Evolutionary conservation across 257 asterid species (phyloP).

Genomic region (Jacaranda mimosifolia): DNA sequence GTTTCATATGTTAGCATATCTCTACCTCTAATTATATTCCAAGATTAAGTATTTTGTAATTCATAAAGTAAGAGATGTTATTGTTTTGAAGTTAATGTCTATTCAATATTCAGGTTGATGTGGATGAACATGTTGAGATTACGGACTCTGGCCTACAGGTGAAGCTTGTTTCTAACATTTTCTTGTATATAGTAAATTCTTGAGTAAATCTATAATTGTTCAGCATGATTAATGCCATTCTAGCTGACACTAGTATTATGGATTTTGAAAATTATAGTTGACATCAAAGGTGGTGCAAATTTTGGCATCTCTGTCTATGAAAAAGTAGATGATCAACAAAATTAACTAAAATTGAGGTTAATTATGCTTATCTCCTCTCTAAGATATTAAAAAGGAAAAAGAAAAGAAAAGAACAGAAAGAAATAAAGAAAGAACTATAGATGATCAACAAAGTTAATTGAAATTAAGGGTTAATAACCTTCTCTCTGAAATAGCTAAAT

Average conservation of each 20-base stretch:
- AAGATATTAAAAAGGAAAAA: too few relatives aligned
- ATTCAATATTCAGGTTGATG: slow-evolving; percentile 62
- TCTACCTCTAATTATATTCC: not conserved
- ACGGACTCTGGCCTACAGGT: slow-evolving; percentile 87
- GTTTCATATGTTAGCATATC: slow-evolving; percentile 1
- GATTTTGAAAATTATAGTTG: too few relatives aligned
- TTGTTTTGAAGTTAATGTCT: not conserved
- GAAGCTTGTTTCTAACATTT: slow-evolving; percentile 27
- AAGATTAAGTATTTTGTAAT: not conserved
- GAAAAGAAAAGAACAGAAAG: too few relatives aligned
- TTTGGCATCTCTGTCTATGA: too few relatives aligned
- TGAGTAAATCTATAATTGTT: not conserved
- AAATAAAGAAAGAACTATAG: too few relatives aligned
- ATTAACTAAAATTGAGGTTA: too few relatives aligned
- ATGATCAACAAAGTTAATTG: too few relatives aligned
- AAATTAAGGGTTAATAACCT: too few relatives aligned
- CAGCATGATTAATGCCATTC: not conserved
- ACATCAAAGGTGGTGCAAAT: too few relatives aligned
- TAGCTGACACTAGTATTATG: not conserved
- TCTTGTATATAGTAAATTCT: not conserved
- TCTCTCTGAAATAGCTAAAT: too few relatives aligned
- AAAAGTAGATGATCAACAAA: too few relatives aligned
- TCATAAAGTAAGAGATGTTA: slow-evolving; percentile 1
- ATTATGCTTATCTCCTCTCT: too few relatives aligned
- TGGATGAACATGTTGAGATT: slow-evolving; percentile 81